Conservation (phyloP, 768 basidiomycete genomes). For the Mycena haematopus region DNA sequence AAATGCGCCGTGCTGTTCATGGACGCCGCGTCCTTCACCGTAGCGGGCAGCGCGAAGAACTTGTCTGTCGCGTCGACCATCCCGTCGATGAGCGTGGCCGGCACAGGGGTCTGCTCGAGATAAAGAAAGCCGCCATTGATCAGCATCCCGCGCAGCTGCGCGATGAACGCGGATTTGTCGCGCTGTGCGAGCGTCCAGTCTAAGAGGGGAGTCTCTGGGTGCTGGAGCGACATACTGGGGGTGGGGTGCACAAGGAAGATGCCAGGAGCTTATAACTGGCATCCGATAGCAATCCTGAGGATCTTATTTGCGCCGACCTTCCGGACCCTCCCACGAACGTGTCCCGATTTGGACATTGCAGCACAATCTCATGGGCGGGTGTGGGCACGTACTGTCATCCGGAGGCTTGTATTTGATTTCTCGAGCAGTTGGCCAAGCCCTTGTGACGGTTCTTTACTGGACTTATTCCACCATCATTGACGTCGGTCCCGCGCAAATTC, state of each 20-base stretch:
- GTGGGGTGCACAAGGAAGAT: neutral
- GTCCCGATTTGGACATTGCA: too few species aligned
- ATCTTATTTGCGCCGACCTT: constrained; percentile 7
- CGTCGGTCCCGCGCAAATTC: too few species aligned
- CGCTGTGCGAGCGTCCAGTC: constrained; percentile 22
- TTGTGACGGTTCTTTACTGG: too few species aligned
- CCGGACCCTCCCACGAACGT: too few species aligned
- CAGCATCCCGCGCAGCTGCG: constrained; percentile 55
- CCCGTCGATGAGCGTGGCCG: constrained; percentile 42
- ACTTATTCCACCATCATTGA: too few species aligned
- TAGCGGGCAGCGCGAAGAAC: constrained; percentile 56
- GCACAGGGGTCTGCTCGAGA: constrained; percentile 53
- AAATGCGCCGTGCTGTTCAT: constrained; percentile 61
- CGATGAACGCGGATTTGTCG: constrained; percentile 43
- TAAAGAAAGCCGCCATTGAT: constrained; percentile 63
- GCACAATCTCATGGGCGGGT: too few species aligned
- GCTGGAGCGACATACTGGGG: constrained; percentile 18
- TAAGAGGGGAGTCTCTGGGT: constrained; percentile 21
- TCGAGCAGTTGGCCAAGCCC: too few species aligned
- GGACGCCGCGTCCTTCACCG: constrained; percentile 47
- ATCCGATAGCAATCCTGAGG: constrained; percentile 16
- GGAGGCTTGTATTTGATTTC: too few species aligned
- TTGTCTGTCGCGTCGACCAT: constrained; percentile 51
- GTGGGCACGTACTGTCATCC: too few species aligned
- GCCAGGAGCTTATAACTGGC: constrained; percentile 3